A percentile compares a stretch with the other conserved stretches of the same genome.
These are phyloP conservation scores for Termitomyces sp. DNA, from an alignment of 768 basidiomycete species.

Conservation along the genomic window DNA sequence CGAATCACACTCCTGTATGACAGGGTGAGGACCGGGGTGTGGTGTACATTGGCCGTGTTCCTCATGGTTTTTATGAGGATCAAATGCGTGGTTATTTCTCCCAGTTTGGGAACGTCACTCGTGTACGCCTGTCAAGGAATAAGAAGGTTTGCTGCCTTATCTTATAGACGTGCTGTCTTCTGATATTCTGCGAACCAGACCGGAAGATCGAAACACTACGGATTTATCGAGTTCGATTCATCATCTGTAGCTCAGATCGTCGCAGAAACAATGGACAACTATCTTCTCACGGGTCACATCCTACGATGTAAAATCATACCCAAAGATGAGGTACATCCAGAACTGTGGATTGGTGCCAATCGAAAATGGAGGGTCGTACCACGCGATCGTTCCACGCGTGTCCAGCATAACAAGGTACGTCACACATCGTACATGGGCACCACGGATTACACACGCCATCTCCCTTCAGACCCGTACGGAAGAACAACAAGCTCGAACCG, in stretches of 20 bases:
- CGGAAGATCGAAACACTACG: constrained; percentile 95
- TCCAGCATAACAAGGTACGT: constrained; percentile 79
- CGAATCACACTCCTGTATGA: not conserved
- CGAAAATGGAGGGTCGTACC: constrained; percentile 85
- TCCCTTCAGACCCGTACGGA: constrained; percentile 63
- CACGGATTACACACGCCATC: not conserved
- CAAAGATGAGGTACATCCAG: constrained; percentile 85
- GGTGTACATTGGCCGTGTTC: constrained; percentile 85
- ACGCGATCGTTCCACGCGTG: constrained; percentile 61
- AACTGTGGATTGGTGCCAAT: constrained; percentile 97
- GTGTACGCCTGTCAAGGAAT: constrained; percentile 88
- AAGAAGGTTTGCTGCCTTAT: constrained; percentile 60
- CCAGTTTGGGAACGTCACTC: constrained; percentile 90
- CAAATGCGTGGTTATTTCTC: constrained; percentile 90
- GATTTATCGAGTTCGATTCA: constrained; percentile 92
- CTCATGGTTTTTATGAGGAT: constrained; percentile 97
- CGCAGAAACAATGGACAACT: constrained; percentile 99
- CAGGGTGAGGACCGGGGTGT: constrained; percentile 73
- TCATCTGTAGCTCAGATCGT: constrained; percentile 90
- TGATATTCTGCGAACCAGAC: constrained; percentile 48
- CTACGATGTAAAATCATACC: constrained; percentile 89
- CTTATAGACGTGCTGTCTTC: not conserved
- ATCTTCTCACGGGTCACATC: constrained; percentile 92
- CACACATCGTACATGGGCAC: not conserved
- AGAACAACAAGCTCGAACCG: constrained; percentile 61